Evolutionary conservation across 192 early-diverging fungal species (phyloP).

Genomic region (Oehlia diaphana): DNA sequence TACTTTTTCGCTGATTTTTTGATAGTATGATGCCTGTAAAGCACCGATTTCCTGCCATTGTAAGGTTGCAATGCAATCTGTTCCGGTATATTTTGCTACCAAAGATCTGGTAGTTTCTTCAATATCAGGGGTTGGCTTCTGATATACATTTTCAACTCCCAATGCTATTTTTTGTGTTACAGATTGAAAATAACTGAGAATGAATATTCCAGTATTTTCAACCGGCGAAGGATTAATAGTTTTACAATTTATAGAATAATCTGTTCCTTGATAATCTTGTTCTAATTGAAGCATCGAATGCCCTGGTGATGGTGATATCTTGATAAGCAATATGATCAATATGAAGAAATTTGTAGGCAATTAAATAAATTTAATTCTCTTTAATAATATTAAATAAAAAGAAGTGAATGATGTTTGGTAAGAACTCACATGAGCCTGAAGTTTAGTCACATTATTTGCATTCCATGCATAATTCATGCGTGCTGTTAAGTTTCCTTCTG

Average conservation of each 20-base stretch:
- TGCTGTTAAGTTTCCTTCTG: conserved; percentile 84
- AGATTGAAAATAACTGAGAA: conserved; percentile 89
- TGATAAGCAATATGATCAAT: neutral
- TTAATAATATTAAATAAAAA: neutral
- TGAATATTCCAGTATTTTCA: conserved; percentile 88
- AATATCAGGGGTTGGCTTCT: conserved; percentile 79
- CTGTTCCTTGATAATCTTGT: conserved; percentile 87
- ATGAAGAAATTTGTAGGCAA: neutral
- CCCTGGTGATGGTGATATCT: conserved; percentile 68
- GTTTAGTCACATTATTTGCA: conserved; percentile 61
- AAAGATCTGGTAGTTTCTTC: conserved; percentile 76
- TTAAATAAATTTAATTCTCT: neutral
- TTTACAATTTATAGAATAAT: conserved; percentile 89
- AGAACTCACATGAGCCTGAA: conserved; percentile 53
- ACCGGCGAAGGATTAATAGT: conserved; percentile 92
- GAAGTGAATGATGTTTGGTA: neutral
- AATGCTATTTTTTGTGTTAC: conserved; percentile 78
- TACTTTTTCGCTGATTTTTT: conserved; percentile 88
- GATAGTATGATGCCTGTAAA: conserved; percentile 85
- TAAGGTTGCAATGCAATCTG: conserved; percentile 67
- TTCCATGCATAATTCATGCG: conserved; percentile 83
- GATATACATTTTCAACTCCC: conserved; percentile 83
- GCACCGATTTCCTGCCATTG: conserved; percentile 67
- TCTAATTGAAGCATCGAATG: conserved; percentile 93
- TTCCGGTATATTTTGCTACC: conserved; percentile 68